These are phyloP conservation scores for Fusarium lyarnte DNA, from an alignment of 2,329 filamentous ascomycete species.

Conservation along the genomic window DNA sequence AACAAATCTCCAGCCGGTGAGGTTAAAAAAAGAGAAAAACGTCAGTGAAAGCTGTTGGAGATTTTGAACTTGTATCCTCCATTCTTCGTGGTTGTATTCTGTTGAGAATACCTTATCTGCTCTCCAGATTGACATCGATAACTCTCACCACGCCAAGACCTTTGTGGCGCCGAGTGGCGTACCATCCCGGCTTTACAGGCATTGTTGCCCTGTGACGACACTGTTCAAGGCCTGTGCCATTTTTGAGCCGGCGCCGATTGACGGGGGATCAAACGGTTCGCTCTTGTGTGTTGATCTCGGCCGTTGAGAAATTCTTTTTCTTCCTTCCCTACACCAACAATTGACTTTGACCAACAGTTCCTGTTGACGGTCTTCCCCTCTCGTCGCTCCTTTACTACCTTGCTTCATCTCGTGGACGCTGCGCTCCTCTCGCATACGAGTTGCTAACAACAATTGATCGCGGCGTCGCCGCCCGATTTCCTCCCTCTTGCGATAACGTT, in stretches of 20 bases:
- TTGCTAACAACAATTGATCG: constrained; percentile 32
- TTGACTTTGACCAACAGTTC: neutral
- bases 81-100: neutral
- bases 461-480: constrained; percentile 33
- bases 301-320: constrained; percentile 24
- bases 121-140: neutral
- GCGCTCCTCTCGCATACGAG: constrained; percentile 11
- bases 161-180: constrained; percentile 39
- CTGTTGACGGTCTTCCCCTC: neutral
- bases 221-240: constrained; percentile 37
- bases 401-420: constrained; percentile 1
- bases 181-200: constrained; percentile 22
- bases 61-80: neutral
- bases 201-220: constrained; percentile 44
- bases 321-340: constrained; percentile 1
- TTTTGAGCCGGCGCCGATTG: constrained; percentile 24
- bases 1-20: constrained; percentile 26
- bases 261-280: constrained; percentile 19
- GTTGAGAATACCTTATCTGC: neutral
- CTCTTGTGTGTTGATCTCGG: constrained; percentile 3
- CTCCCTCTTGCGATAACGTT: constrained; percentile 24
- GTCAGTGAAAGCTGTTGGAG: neutral
- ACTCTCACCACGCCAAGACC: constrained; percentile 22
- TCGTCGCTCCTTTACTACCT: constrained; percentile 3
- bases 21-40: constrained; percentile 23